Evolutionary conservation across 2,329 filamentous ascomycete genomes (phyloP), one percentile per base, ranked within the genome.

Genomic region (Tolypocladium nubicola): DNA sequence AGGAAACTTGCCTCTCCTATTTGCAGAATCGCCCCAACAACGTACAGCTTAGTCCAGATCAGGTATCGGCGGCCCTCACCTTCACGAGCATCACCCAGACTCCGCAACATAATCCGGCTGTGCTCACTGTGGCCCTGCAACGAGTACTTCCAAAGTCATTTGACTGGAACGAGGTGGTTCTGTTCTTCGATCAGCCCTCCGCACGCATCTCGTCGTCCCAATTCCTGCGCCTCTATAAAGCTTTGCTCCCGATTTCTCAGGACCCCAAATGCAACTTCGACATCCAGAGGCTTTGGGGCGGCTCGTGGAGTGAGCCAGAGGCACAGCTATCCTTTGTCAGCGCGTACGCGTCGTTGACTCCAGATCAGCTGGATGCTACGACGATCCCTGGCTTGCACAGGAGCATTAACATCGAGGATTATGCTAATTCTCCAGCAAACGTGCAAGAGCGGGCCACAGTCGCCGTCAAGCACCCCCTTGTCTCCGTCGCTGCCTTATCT

Each of bases 281-380:
- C 68, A 87, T 99, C 50, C 91, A 97, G 69, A 81, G 80, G 43
- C 77, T 99, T 26, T 97, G 94, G 92, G 92, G 92, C 58, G 92
- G 92, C 66, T 78, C 83, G 60, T 99, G 95, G 93, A 84, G 87
- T 61, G 84, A 95, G 63, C 83, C 88, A 16, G 86, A 96, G 61
- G 90, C 94, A 0, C 93, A 97, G 62, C 76, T 99, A 40, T 95
- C 92, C n/a, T 97, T 97, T 69, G 83, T 97, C 56, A 87, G 88
- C 61, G 91, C 91, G 21, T 97, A 93, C 69, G 80, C 93, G 26
- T 89, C 88, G 4, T 81, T 92, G 57, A 83, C 82, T 14, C 81
- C 87, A 0, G 83, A 89, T 35, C 83, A 92, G 65, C 79, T 96
- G 33, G 91, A 97, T 69, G 88, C 90, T 3, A 88, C 86, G 14